Evolutionary conservation across 73 alveolate species (phyloP), one percentile per base, ranked within the genome.

Genomic region (Paramecium bursaria): DNA sequence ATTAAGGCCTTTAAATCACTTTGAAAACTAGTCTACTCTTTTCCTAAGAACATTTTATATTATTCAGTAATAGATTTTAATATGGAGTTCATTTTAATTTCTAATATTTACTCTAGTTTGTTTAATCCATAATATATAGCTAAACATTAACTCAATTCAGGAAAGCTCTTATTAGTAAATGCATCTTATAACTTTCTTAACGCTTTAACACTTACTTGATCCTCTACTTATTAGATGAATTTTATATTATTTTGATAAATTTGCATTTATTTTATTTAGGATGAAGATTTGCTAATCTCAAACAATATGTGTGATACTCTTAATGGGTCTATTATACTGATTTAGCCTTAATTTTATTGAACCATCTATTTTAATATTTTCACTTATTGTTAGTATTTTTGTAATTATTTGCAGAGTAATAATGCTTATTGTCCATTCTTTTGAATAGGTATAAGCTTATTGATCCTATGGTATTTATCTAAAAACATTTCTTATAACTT

Each of bases 121-220:
- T 57, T 57, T 39, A 67, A 57, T 39, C 82, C 44, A 67, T 67
- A 67, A 67, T 39, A 67, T 67, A 67, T 67, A 19, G 60, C 82
- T 42, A 67, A 67, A 67, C 82, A 67, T 67, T 67, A 15, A 3
- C 50, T 33, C 21, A 67, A 35, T 25, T 67, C 82, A 25, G 82
- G 82, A 5, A 67, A 42, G 44, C 82, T 67, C 55, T 67, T 67
- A 17, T 42, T 47, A 17, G 27, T 21, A 23, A 67, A 47, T 39
- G 82, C 26, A 42, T 67, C 82, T 1, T 42, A 35, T 39, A 67
- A 67, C 13, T 67, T 67, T 6, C 82, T 67, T 21, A 23, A 39
- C 10, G 50, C 82, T 67, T 67, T 67, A 5, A 67, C 22, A 7
- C 44, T 21, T 39, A 67, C 19, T 3, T 29, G 19, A 25, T 67